Conservation (phyloP, 768 basidiomycete genomes). For the Floccularia luteovirens region DNA sequence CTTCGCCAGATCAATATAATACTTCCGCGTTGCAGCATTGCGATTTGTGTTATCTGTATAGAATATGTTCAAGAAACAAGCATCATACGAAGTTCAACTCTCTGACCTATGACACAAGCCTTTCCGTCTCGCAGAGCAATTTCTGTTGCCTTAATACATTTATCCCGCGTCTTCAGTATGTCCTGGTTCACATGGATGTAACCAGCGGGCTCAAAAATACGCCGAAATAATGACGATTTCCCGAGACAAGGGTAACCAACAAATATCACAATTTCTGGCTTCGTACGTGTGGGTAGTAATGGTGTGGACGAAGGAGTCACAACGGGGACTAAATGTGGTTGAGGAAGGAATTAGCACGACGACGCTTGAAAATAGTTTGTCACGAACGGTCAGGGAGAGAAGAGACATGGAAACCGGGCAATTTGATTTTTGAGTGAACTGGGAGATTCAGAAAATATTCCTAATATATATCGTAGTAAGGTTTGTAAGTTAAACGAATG, state of each 20-base stretch:
- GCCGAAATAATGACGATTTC: conserved; percentile 75
- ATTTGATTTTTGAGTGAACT: conserved; percentile 30
- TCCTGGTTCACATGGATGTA: conserved; percentile 91
- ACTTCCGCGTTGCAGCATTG: conserved; percentile 54
- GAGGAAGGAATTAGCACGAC: neutral
- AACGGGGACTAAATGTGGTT: conserved; percentile 30
- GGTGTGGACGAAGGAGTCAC: conserved; percentile 43
- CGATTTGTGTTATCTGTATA: conserved; percentile 88
- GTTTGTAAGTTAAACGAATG: neutral
- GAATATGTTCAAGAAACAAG: conserved; percentile 3
- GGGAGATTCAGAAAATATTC: conserved; percentile 68
- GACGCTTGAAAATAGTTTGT: neutral
- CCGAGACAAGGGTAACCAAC: conserved; percentile 56
- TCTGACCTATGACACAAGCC: conserved; percentile 73
- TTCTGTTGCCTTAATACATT: conserved; percentile 62
- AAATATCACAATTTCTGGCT: conserved; percentile 40
- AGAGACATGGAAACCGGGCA: conserved; percentile 66
- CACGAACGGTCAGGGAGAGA: conserved; percentile 28
- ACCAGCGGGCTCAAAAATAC: conserved; percentile 55
- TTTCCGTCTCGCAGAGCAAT: conserved; percentile 44
- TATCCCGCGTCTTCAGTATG: conserved; percentile 61
- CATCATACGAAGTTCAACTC: neutral
- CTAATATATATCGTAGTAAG: conserved; percentile 23
- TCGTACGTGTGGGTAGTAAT: conserved; percentile 29
- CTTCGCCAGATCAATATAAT: conserved; percentile 64